A percentile compares a stretch with the other conserved stretches of the same genome.
phyloP scores from a whole-genome alignment of 1,284 basidiomycete species.

The Mycena sp. region DNA sequence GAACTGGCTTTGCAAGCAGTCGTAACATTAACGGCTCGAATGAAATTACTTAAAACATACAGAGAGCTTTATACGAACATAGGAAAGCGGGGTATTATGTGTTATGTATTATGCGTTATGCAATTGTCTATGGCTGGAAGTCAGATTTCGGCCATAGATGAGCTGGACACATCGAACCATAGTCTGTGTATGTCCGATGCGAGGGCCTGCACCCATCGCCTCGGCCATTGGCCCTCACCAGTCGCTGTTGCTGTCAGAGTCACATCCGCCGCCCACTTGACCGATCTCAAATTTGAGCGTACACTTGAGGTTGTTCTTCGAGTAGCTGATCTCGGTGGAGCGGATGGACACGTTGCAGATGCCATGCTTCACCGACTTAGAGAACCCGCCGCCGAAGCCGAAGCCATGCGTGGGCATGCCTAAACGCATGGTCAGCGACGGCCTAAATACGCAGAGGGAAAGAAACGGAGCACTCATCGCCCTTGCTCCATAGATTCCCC shows the following conservation, averaged over 20 bases:
- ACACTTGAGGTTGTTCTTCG: slow-evolving; percentile 53
- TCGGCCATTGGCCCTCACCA: neutral
- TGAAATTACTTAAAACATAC: slow-evolving; percentile 9
- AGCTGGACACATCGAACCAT: neutral
- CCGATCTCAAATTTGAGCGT: slow-evolving; percentile 51
- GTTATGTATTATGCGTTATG: too few species aligned
- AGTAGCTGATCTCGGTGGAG: slow-evolving; percentile 46
- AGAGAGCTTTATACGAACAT: slow-evolving; percentile 11
- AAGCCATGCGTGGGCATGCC: slow-evolving; percentile 33
- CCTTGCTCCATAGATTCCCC: slow-evolving; percentile 47
- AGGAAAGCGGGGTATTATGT: neutral
- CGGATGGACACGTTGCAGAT: slow-evolving; percentile 43
- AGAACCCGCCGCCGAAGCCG: slow-evolving; percentile 38
- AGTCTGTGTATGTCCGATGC: neutral
- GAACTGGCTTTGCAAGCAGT: too few species aligned
- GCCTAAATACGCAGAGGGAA: neutral
- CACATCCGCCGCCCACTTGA: slow-evolving; percentile 35
- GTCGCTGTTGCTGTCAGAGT: slow-evolving; percentile 16
- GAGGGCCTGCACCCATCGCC: neutral
- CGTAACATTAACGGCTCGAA: too few species aligned
- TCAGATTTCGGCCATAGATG: neutral
- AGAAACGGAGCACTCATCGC: slow-evolving; percentile 27
- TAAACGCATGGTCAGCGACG: slow-evolving; percentile 1
- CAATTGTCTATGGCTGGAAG: neutral
- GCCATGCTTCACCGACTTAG: slow-evolving; percentile 48